A percentile compares a stretch with the other conserved stretches of the same genome.
phyloP scores from a whole-genome alignment of 2,329 filamentous ascomycete genomes.

The Sporothrix schenckii region DNA sequence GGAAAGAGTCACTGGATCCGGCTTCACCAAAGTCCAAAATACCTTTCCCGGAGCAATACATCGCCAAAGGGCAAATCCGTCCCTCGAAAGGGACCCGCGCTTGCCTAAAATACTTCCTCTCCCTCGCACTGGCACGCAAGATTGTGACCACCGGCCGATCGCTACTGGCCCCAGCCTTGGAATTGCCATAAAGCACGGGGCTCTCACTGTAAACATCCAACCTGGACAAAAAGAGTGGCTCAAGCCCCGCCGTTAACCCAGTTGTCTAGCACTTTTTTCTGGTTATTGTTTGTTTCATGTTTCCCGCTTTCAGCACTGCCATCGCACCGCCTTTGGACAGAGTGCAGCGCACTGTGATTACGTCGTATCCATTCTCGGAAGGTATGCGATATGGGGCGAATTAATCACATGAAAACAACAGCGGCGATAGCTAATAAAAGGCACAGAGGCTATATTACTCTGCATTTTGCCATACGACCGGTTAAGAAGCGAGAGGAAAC shows the following conservation, averaged over 20 bases:
- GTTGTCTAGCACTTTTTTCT: constrained; percentile 15
- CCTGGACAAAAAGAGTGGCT: neutral
- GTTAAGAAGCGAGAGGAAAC: constrained; percentile 8
- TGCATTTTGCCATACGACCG: constrained; percentile 22
- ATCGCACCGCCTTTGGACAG: neutral
- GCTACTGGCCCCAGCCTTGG: constrained; percentile 23
- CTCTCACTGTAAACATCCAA: neutral
- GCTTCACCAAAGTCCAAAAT: neutral
- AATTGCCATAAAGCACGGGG: constrained; percentile 9
- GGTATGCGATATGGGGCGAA: neutral
- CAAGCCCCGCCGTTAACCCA: neutral
- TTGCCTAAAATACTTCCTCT: neutral
- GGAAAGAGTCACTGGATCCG: neutral
- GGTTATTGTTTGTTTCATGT: constrained; percentile 16
- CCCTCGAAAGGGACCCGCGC: constrained; percentile 10
- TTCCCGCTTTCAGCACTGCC: constrained; percentile 8
- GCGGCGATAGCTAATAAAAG: neutral
- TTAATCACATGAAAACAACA: neutral
- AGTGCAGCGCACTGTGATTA: neutral
- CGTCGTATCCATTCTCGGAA: neutral
- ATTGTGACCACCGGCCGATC: constrained; percentile 27
- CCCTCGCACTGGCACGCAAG: constrained; percentile 15
- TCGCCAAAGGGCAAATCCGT: neutral
- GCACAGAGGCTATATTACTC: neutral
- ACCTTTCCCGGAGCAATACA: neutral